Base-by-base conservation (phyloP, 768 basidiomycete genomes). In the Phanerodontia chrysosporium region DNA sequence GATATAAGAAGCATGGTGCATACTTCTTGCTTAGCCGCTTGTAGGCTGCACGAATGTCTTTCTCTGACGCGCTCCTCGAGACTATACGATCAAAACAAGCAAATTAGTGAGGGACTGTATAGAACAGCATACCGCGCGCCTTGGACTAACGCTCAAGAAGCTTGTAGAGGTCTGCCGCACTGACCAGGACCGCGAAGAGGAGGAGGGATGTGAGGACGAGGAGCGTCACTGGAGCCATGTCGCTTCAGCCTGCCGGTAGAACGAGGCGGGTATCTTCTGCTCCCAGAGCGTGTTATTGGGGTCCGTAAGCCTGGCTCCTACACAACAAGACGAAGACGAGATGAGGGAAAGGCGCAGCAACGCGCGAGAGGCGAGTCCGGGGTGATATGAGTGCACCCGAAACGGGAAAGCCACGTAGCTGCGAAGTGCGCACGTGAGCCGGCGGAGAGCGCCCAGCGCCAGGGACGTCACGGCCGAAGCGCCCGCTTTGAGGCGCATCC, bases 1-100 rank as follows among this genome's bases (percentile, higher is more conserved):
- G 6, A n/a, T 45, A 8, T n/a, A 45, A n/a, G 45, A 45, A 48
- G 2, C 29, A 32, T n/a, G 24, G 48, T 10, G 52, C 65, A 24
- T 42, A 93, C 74, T 87, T 92, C 66, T 85, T 85, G 71, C 92
- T 92, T 18, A 95, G 78, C 65, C 84, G 86, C 72, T 94, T 94
- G 76, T 97, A 98, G 2, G 95, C 92, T 64, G 90, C 88, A 72
- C 89, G 84, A 70, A 98, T 92, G 67, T 96, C 94, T 68, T 84
- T 85, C 45, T 95, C 91, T 36, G 88, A 87, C 14, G 94, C 92
- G 45, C 90, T 87, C 64, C 76, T 84, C 66, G 85, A 83, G 46
- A 96, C 80, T 82, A 62, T 21, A 57, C 28, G 45, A 70, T 63
- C 58, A 62, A 67, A 62, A 59, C 64, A 64, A 65, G 30, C 44